Evolutionary conservation across 2,329 filamentous ascomycete species (phyloP).

Genomic region (Fusarium hostae): DNA sequence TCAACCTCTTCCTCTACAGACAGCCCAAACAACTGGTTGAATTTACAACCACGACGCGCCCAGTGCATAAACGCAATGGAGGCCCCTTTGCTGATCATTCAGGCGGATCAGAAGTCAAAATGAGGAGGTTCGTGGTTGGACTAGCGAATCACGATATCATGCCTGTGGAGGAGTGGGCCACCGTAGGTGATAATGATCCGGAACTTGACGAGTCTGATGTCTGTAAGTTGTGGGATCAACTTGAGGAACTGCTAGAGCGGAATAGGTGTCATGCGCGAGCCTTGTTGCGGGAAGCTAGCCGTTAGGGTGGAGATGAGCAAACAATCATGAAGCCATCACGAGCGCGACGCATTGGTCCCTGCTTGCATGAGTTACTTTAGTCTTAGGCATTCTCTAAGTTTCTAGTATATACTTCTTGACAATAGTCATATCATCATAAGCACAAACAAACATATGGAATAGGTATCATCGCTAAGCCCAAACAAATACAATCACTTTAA

Average conservation of each 20-base stretch:
- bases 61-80: not conserved
- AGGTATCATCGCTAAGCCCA: slow-evolving; percentile 9
- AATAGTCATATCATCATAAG: not conserved
- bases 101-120: not conserved
- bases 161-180: not conserved
- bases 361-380: no score
- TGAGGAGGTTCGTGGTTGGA: slow-evolving; percentile 7
- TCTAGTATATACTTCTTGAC: not conserved
- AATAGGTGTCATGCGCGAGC: not conserved
- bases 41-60: not conserved
- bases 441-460: not conserved
- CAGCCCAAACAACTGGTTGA: not conserved
- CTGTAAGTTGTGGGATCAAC: not conserved
- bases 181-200: not conserved
- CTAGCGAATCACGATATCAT: not conserved
- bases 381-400: not conserved
- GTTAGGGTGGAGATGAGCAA: not conserved
- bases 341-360: not conserved
- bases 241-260: not conserved
- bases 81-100: fast-evolving
- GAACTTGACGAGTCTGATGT: slow-evolving; percentile 12
- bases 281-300: not conserved
- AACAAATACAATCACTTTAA: not conserved
- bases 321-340: not conserved
- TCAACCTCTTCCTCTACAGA: not conserved